These are phyloP conservation scores for Leishmania martiniquensis DNA, from an alignment of 208 protist species.

Conservation along the genomic window DNA sequence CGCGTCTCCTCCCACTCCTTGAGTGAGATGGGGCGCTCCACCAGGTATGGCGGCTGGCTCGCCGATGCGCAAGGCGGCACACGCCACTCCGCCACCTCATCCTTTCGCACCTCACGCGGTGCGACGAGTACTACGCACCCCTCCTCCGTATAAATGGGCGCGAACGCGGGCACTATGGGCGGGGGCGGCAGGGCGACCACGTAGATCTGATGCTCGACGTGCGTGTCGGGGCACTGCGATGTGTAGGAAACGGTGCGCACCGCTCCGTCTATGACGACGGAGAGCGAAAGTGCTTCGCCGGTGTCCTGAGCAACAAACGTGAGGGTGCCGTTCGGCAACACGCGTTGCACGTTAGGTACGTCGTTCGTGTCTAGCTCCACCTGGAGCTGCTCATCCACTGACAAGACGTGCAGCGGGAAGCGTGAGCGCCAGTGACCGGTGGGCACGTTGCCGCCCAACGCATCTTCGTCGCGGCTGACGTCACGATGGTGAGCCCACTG, in stretches of 20 bases:
- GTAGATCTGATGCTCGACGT: slow-evolving; percentile 54
- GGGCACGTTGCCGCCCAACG: slow-evolving; percentile 16
- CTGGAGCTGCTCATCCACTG: slow-evolving; percentile 52
- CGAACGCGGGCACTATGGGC: slow-evolving; percentile 56
- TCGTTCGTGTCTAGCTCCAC: slow-evolving; percentile 58
- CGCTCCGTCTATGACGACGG: neutral
- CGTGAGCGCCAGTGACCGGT: slow-evolving; percentile 52
- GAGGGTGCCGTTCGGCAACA: slow-evolving; percentile 65
- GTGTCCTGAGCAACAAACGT: slow-evolving; percentile 72
- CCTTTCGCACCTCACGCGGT: slow-evolving; percentile 66
- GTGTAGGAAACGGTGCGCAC: slow-evolving; percentile 36
- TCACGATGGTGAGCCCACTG: neutral
- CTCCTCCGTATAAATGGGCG: slow-evolving; percentile 81
- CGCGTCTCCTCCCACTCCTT: slow-evolving; percentile 22
- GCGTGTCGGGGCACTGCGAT: slow-evolving; percentile 64
- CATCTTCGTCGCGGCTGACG: neutral
- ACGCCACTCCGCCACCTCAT: slow-evolving; percentile 68
- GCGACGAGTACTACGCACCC: slow-evolving; percentile 59
- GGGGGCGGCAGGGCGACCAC: slow-evolving; percentile 61
- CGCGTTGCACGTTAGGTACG: slow-evolving; percentile 70
- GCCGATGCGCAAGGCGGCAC: slow-evolving; percentile 48
- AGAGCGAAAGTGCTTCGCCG: slow-evolving; percentile 47
- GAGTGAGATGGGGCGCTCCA: slow-evolving; percentile 33
- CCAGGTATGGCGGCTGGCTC: slow-evolving; percentile 35
- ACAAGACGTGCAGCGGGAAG: slow-evolving; percentile 47